Conservation (phyloP, 139 green algal genomes). For the Chlamydomonas asymmetrica region DNA sequence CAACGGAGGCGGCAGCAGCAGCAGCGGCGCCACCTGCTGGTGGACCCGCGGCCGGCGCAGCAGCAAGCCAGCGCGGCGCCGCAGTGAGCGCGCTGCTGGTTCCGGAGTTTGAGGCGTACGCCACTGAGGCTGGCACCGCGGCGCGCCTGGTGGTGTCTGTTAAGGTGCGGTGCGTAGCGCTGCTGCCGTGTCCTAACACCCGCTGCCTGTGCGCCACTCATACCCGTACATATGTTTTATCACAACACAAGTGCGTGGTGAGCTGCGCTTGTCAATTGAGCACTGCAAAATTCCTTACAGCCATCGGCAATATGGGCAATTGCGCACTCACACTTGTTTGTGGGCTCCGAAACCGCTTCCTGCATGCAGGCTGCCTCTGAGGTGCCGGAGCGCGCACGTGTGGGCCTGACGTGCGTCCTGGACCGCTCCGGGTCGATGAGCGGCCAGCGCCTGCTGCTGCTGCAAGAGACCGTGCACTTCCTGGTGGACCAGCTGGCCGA, state of each 20-base stretch:
- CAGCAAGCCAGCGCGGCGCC: not conserved
- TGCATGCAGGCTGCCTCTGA: conserved; percentile 21
- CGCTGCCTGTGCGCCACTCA: not conserved
- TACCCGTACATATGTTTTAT: not conserved
- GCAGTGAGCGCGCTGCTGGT: conserved; percentile 10
- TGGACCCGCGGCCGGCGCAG: not conserved
- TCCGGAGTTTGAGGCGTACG: conserved; percentile 30
- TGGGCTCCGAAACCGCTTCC: not conserved
- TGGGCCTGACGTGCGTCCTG: conserved; percentile 36
- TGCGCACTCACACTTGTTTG: not conserved
- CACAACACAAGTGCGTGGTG: not conserved
- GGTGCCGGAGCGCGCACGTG: conserved; percentile 13
- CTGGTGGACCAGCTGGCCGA: conserved; percentile 29
- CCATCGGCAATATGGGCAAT: not conserved
- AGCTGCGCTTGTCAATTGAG: not conserved
- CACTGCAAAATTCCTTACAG: not conserved
- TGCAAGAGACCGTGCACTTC: conserved; percentile 31
- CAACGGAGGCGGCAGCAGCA: too few species aligned
- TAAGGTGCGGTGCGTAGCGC: conserved; percentile 8
- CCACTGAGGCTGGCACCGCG: not conserved
- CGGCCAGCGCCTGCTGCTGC: conserved; percentile 22
- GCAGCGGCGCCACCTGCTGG: too few species aligned
- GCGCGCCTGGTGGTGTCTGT: conserved; percentile 8
- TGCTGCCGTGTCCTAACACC: not conserved
- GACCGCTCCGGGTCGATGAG: conserved; percentile 35